Conservation (phyloP, 305 asterid species). For the Striga hermonthica region DNA sequence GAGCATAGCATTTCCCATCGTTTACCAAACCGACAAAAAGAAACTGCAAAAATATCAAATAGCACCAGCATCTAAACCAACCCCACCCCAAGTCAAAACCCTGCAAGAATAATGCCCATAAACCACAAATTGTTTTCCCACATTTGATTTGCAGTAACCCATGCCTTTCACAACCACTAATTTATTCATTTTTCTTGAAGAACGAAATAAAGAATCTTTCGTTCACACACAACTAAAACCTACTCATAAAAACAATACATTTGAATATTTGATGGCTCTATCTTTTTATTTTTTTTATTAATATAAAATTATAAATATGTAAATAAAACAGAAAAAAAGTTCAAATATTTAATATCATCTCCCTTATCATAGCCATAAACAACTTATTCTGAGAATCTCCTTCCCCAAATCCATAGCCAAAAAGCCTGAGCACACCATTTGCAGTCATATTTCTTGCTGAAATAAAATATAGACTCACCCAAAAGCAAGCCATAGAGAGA, state of each 20-base stretch:
- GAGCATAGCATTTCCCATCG: no score
- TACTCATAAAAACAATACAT: neutral
- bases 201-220: slow-evolving; percentile 11
- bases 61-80: no score
- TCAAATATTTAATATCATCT: neutral
- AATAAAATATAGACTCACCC: slow-evolving; percentile 33
- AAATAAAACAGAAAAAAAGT: neutral
- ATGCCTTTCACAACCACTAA: slow-evolving; percentile 35
- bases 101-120: no score
- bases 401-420: slow-evolving; percentile 31
- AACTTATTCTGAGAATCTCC: slow-evolving; percentile 67
- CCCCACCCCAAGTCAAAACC: no score
- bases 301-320: neutral
- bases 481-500: slow-evolving; percentile 22
- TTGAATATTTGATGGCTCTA: no score
- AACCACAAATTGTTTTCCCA: no score
- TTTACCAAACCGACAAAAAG: no score
- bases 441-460: slow-evolving; percentile 16
- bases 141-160: neutral
- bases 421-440: slow-evolving; percentile 14
- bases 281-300: no score
- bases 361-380: slow-evolving; percentile 35
- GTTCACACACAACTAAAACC: neutral
- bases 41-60: no score
- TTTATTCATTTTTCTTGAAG: neutral